Percentiles rank a stretch among this genome's conserved stretches.
Conservation (phyloP, 805 yeast species). For the Saccharomycopsis sp. region DNA sequence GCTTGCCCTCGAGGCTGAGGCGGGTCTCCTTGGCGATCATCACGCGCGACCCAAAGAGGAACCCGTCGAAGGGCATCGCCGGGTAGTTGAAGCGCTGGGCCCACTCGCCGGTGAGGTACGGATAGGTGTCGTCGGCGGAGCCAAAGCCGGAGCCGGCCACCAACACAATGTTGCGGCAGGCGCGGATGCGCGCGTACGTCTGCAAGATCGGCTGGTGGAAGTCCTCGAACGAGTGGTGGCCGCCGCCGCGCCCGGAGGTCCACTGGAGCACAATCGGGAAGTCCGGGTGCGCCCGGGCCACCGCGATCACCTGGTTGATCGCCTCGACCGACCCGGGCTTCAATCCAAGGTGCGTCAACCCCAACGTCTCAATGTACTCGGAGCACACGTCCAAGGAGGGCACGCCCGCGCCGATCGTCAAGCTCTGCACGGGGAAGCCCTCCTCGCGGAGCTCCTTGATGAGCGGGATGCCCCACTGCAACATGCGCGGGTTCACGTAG, state of each 20-base stretch:
- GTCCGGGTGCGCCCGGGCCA: slow-evolving; percentile 90
- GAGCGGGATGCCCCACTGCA: slow-evolving; percentile 98
- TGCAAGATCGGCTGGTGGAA: slow-evolving; percentile 96
- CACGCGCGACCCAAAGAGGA: slow-evolving; percentile 90
- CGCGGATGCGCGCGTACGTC: slow-evolving; percentile 92
- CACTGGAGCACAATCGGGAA: slow-evolving; percentile 98
- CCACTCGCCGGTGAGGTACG: slow-evolving; percentile 97
- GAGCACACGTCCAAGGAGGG: slow-evolving; percentile 96
- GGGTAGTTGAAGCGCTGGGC: slow-evolving; percentile 82
- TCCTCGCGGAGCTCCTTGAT: slow-evolving; percentile 72
- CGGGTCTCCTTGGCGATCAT: slow-evolving; percentile 96
- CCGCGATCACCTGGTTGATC: slow-evolving; percentile 74
- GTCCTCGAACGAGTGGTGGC: slow-evolving; percentile 98
- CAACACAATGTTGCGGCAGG: slow-evolving; percentile 79
- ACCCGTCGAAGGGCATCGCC: slow-evolving; percentile 98
- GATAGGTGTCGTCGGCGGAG: slow-evolving; percentile 92
- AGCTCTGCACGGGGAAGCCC: slow-evolving; percentile 93
- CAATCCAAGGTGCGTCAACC: slow-evolving; percentile 88
- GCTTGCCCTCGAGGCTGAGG: slow-evolving; percentile 90
- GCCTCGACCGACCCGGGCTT: slow-evolving; percentile 98
- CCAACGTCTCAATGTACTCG: slow-evolving; percentile 89
- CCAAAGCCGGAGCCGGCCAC: slow-evolving; percentile 99
- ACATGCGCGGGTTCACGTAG: slow-evolving; percentile 94
- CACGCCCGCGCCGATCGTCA: slow-evolving; percentile 99
- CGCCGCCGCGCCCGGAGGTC: slow-evolving; percentile 99